Base-by-base conservation (phyloP, 2,329 filamentous ascomycete species). In the Hirsutella rhossiliensis region DNA sequence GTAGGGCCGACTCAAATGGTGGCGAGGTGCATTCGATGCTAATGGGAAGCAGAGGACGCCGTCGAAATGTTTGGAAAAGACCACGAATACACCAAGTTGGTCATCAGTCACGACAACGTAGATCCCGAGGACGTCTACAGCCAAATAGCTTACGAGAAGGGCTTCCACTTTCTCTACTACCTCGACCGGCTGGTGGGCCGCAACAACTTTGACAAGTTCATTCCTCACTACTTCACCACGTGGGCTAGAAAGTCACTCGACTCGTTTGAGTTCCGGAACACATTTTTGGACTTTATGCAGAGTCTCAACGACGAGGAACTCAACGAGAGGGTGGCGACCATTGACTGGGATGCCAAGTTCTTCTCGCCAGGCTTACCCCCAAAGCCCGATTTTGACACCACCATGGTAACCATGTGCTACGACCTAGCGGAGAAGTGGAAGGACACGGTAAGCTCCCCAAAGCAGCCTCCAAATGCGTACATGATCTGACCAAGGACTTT, bases 101-200 rank as follows among this genome's bases (percentile, higher is more conserved):
- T 95, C 52, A 76, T 89, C 47, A 81, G 87, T 59, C 81, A 97
- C 50, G 85, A 90, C 59, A 87, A 87, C 46, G 82, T 92, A 52
- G 90, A 97, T 55, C 92, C 92, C 0, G 92, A 97, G 61, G 92
- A 98, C 62, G 86, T 90, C 1, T 98, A 97, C 67, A 94, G 85
- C 52, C 84, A 79, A 23, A 73, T 97, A 30, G 88, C 92, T 0
- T 98, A 98, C 56, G 90, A 97, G 61, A 97, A 98, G 66, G 90
- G 90, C 4, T 97, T 95, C 65, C 85, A 86, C 58, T 94, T 97
- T 62, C 72, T 98, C 39, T 96, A 88, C 63, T 82, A 89, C 55
- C 79, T 98, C 13, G 92, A 98, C 56, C 83, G 82, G 40, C 69
- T 95, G 2, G 75, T 97, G 4, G 86, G 87, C 31, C 83, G 85